Evolutionary conservation across 495 filamentous ascomycete species (phyloP).

Genomic region (Aspergillus saccharolyticus): DNA sequence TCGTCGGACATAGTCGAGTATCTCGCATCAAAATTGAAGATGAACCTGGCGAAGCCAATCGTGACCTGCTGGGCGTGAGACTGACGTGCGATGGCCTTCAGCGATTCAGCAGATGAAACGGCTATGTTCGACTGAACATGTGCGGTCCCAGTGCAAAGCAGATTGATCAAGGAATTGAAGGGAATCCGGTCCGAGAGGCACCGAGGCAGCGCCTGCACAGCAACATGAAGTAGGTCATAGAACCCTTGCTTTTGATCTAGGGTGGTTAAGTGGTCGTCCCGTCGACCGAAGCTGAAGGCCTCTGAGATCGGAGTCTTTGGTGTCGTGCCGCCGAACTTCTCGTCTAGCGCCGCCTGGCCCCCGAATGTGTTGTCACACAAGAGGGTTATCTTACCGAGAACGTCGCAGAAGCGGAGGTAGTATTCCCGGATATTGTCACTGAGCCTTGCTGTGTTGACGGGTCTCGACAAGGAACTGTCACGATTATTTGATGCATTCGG

Average conservation of each 20-base stretch:
- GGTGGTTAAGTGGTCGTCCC: conserved; percentile 70
- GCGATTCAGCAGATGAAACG: conserved; percentile 80
- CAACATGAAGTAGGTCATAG: conserved; percentile 92
- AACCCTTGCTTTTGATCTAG: conserved; percentile 89
- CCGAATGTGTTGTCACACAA: conserved; percentile 96
- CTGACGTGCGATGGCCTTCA: conserved; percentile 93
- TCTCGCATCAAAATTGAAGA: conserved; percentile 95
- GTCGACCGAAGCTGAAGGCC: conserved; percentile 80
- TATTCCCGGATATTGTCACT: conserved; percentile 73
- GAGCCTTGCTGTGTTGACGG: conserved; percentile 68
- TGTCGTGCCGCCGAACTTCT: conserved; percentile 80
- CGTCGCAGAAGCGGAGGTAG: conserved; percentile 87
- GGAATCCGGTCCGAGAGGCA: conserved; percentile 87
- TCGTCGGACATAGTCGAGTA: conserved; percentile 98
- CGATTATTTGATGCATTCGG: conserved; percentile 33
- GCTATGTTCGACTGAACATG: conserved; percentile 93
- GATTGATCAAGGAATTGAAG: conserved; percentile 90
- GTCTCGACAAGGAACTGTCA: conserved; percentile 46
- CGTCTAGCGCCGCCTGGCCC: conserved; percentile 89
- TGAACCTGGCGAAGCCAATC: conserved; percentile 92
- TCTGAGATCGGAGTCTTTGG: conserved; percentile 93
- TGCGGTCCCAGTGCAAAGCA: conserved; percentile 93
- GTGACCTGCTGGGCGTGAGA: conserved; percentile 93
- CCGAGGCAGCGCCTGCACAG: conserved; percentile 88
- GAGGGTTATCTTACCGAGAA: conserved; percentile 90